Base-by-base conservation (phyloP, 495 filamentous ascomycete genomes). In the Penicillium paxilli region DNA sequence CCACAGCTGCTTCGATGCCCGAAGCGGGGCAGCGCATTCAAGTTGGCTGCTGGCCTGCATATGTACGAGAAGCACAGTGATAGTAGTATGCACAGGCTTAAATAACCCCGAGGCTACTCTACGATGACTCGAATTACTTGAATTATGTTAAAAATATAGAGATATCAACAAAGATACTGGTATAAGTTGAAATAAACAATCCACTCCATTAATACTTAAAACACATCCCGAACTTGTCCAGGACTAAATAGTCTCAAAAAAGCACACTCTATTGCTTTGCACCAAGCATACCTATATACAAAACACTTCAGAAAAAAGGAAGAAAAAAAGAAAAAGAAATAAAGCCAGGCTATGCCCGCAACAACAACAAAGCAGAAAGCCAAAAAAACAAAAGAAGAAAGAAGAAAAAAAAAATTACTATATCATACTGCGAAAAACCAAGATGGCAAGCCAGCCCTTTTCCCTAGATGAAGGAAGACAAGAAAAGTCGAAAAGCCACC, bases 201-300 rank as follows among this genome's bases (percentile, higher is more conserved):
- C n/a, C n/a, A n/a, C n/a, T n/a, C n/a, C n/a, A n/a, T n/a, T n/a
- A n/a, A 32, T 14, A 32, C 10, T 12, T 23, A 28, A 26, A 48
- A 16, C 3, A 23, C 9, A 37, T 21, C 49, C 17, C 35, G 12
- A 28, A 28, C 5, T 11, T 28, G 26, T 28, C 26, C 5, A n/a
- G n/a, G n/a, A n/a, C n/a, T n/a, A n/a, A n/a, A n/a, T n/a, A n/a
- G n/a, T n/a, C n/a, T n/a, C n/a, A n/a, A n/a, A n/a, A 48, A 47
- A 30, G 51, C 48, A 57, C 41, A 56, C 44, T 67, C 64, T 67
- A 67, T 67, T 63, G 46, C 45, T 41, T 23, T 49, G 30, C 60
- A 42, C 46, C 40, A 22, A 50, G 49, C 58, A 67, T 62, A 62
- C 58, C 62, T 67, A 67, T 67, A 54, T 67, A 65, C 64, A 63